These are phyloP conservation scores for Mucor mucedo DNA, from an alignment of 371 early-diverging fungal genomes.

Conservation along the genomic window DNA sequence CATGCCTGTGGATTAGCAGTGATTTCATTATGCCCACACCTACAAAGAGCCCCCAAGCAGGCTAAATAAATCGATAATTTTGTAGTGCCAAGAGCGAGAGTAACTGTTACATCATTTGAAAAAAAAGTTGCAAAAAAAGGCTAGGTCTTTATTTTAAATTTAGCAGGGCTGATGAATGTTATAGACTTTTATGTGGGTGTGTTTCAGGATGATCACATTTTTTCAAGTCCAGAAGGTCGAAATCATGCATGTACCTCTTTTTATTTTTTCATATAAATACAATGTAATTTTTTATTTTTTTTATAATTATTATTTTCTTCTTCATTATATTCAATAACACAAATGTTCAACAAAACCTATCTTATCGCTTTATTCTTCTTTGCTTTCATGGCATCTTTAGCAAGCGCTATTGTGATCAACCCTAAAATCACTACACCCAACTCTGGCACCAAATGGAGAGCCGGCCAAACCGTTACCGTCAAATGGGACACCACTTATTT, in stretches of 20 bases:
- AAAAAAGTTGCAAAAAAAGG: constrained; percentile 1
- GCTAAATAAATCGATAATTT: background rate
- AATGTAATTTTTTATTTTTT: background rate
- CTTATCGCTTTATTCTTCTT: constrained; percentile 14
- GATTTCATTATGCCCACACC: no score
- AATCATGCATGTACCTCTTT: constrained; percentile 18
- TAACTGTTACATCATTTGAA: background rate
- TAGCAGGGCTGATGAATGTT: constrained; percentile 11
- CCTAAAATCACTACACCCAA: constrained; percentile 28
- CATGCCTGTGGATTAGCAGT: no score
- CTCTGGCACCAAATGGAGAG: constrained; percentile 33
- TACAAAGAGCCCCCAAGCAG: background rate
- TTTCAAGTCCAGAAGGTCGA: background rate
- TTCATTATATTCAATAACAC: constrained; percentile 7
- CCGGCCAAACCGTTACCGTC: constrained; percentile 28
- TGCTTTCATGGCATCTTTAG: constrained; percentile 18
- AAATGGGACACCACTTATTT: constrained; percentile 29
- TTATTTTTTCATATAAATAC: constrained; percentile 15
- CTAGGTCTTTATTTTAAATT: constrained; percentile 15
- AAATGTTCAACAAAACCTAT: constrained; percentile 24
- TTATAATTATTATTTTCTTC: background rate
- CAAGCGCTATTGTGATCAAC: constrained; percentile 30
- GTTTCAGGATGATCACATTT: constrained; percentile 14
- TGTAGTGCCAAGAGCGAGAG: background rate
- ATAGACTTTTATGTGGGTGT: background rate